phyloP scores from a whole-genome alignment of 2,329 filamentous ascomycete genomes.

The Leptodontidium sp. region DNA sequence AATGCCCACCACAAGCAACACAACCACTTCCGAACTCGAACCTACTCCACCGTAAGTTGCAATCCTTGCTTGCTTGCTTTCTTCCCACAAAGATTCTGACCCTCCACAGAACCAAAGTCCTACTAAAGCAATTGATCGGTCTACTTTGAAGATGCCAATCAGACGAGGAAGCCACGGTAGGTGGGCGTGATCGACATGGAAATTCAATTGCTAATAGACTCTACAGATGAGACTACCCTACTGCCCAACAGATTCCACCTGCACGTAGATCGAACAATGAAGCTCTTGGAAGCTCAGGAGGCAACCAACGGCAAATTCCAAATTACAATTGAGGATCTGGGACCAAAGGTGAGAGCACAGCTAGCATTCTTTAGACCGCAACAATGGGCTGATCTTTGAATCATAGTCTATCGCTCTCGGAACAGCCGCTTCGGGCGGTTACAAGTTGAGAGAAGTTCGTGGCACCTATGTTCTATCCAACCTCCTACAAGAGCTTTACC shows the following conservation, averaged over 20 bases:
- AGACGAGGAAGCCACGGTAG: slow-evolving; percentile 47
- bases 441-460: slow-evolving; percentile 88
- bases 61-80: neutral
- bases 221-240: slow-evolving; percentile 74
- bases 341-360: slow-evolving; percentile 75
- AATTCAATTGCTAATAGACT: slow-evolving; percentile 25
- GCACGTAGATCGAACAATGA: slow-evolving; percentile 83
- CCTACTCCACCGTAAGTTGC: slow-evolving; percentile 44
- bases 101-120: slow-evolving; percentile 38
- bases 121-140: slow-evolving; percentile 27
- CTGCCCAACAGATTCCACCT: slow-evolving; percentile 83
- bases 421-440: slow-evolving; percentile 84
- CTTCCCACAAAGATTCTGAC: slow-evolving; percentile 22
- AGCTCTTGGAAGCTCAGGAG: slow-evolving; percentile 82
- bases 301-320: slow-evolving; percentile 95
- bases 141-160: slow-evolving; percentile 39
- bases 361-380: neutral
- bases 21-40: slow-evolving; percentile 43
- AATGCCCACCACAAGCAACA: slow-evolving; percentile 38
- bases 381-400: slow-evolving; percentile 12
- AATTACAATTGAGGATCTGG: slow-evolving; percentile 95
- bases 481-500: slow-evolving; percentile 89
- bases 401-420: slow-evolving; percentile 80
- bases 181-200: neutral
- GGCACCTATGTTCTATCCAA: slow-evolving; percentile 99